phyloP scores from a whole-genome alignment of 2,329 filamentous ascomycete species.

The Talaromyces sp. region DNA sequence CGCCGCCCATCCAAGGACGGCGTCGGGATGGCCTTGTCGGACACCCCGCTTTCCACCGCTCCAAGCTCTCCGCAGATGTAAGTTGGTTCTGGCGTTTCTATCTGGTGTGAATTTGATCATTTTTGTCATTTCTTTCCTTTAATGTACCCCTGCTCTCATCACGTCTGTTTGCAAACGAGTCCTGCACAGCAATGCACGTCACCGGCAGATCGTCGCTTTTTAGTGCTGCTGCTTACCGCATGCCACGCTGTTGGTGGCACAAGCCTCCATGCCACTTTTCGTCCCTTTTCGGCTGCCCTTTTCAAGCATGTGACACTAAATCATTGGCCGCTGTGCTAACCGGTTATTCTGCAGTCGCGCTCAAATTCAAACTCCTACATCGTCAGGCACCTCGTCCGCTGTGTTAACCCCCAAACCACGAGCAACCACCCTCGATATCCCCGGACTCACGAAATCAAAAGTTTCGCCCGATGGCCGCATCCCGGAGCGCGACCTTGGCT shows the following conservation, averaged over 20 bases:
- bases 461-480: slow-evolving; percentile 95
- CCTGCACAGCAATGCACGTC: slow-evolving; percentile 3
- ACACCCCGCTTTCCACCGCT: slow-evolving; percentile 58
- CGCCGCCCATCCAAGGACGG: slow-evolving; percentile 35
- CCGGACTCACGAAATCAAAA: slow-evolving; percentile 89
- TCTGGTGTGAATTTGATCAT: background rate
- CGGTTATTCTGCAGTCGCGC: slow-evolving; percentile 50
- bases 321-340: background rate
- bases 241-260: background rate
- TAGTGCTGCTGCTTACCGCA: slow-evolving; percentile 10
- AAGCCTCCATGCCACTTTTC: background rate
- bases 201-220: slow-evolving; percentile 9
- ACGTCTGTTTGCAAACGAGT: background rate
- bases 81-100: slow-evolving; percentile 24
- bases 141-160: background rate
- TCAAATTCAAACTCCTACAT: slow-evolving; percentile 66
- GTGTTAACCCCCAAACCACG: slow-evolving; percentile 68
- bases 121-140: background rate
- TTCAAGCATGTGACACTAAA: background rate
- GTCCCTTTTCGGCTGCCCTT: background rate
- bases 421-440: slow-evolving; percentile 93
- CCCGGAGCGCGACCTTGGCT: slow-evolving; percentile 84
- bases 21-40: slow-evolving; percentile 51
- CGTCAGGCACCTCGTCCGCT: background rate
- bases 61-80: slow-evolving; percentile 59